Conservation (phyloP, 73 alveolate genomes). For the Paraurostyla sp. region DNA sequence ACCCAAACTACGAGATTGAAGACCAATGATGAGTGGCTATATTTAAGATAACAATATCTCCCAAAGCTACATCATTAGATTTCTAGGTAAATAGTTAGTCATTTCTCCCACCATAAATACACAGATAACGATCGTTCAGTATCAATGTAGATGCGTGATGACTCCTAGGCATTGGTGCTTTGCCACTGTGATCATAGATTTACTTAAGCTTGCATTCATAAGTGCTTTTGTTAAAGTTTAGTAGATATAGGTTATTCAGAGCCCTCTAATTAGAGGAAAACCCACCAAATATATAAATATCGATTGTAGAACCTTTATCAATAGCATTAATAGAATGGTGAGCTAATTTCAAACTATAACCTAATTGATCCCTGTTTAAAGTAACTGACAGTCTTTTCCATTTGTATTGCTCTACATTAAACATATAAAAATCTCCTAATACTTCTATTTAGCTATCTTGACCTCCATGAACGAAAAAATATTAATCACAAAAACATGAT, state of each 20-base stretch:
- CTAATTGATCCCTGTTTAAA: neutral
- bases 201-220: neutral
- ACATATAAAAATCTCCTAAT: conserved; percentile 17
- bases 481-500: neutral
- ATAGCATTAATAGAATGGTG: conserved; percentile 10
- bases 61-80: neutral
- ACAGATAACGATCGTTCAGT: neutral
- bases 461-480: conserved; percentile 16
- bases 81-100: neutral
- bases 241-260: neutral
- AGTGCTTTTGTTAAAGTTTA: neutral
- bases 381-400: conserved; percentile 6
- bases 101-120: conserved; percentile 31
- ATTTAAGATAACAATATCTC: neutral
- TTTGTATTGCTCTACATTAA: neutral
- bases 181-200: neutral
- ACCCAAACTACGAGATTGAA: neutral
- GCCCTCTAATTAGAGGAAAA: neutral
- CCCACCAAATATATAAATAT: conserved; percentile 35
- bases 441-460: neutral
- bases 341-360: neutral
- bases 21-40: neutral
- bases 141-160: conserved; percentile 4
- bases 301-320: neutral
- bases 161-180: neutral